Base-by-base conservation (phyloP, 2,329 filamentous ascomycete species). In the Penicillium italicum region DNA sequence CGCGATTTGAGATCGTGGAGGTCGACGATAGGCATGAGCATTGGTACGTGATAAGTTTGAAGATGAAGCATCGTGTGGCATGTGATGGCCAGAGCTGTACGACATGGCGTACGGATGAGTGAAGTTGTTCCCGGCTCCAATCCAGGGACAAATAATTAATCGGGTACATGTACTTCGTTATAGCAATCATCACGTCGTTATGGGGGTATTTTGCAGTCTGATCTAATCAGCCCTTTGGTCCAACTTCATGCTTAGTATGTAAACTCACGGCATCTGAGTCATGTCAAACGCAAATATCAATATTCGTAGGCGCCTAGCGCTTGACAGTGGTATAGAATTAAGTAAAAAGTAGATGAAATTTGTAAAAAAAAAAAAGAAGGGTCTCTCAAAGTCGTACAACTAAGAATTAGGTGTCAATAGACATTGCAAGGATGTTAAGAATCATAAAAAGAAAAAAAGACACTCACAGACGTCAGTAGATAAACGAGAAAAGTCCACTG, bases 41-140 rank as follows among this genome's bases (percentile, higher is more conserved):
- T 59, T 64, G 51, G 61, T 56, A 43, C 62, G 53, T n/a, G 55
- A 62, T 36, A 65, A 62, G 49, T 62, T 61, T 52, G 61, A 66
- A 46, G 59, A 24, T 24, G 24, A 53, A 59, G 68, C 62, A 59
- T 60, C 67, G 42, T 67, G 55, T 58, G 67, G 65, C 66, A 65
- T 66, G 61, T 67, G 67, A 59, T 64, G 62, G 44, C 64, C 67
- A 61, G 62, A 59, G 62, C 60, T 72, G 65, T 72, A 65, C 62
- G 69, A 66, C 74, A 76, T 76, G 59, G 62, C 71, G 64, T 52
- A 65, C 70, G 61, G 57, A 57, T 53, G 56, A 53, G 46, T 60
- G 56, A 54, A 65, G 58, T 58, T n/a, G 24, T 24, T 59, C 60
- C 64, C 59, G 61, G 62, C 57, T 66, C 56, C 62, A 66, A 65